Evolutionary conservation across 2,329 filamentous ascomycete genomes (phyloP), one percentile per base, ranked within the genome.

Genomic region (Sclerotinia borealis): DNA sequence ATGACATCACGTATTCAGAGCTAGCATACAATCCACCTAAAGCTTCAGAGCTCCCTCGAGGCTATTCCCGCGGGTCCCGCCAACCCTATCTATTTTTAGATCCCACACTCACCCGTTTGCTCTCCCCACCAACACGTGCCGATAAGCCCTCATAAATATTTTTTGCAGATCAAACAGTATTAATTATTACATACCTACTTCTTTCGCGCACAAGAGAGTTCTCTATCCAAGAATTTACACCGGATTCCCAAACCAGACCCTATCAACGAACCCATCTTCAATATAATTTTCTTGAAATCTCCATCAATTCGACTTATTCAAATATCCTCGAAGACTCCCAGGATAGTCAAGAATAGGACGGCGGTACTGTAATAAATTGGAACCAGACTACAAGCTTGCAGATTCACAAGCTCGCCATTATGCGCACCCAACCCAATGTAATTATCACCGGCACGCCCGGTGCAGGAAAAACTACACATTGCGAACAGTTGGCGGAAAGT

Each of bases 401-500:
- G 45, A 29, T 22, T 36, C 29, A 6, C 29, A 58, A 45, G 27
- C 29, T 58, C 13, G 39, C 10, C 54, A 47, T 19, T 34, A 58
- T 58, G 50, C 60, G 60, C 50, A 48, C 60, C 19, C 60, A 78
- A 67, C 95, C 95, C 36, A 99, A 98, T 76, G 92, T 99, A 72
- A 89, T 99, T 70, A 83, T 99, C 69, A 98, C 95, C 47, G 95
- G 95, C 68, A 99, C 95, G 25, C 95, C 95, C 0, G 95, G 95
- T 62, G 92, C 96, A 34, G 95, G 95, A 73, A 99, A 99, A 80
- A 96, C 93, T 22, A 96, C 91, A 9, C 93, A 96, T 76, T 91
- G 90, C 74, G 91, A 96, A 76, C 82, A 86, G 71, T 80, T 99
- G 55, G 91, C 91, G 8, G 82, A 89, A 73, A 85, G 83, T 65